Conservation (phyloP, 305 asterid genomes). For the Ilex paraguariensis region DNA sequence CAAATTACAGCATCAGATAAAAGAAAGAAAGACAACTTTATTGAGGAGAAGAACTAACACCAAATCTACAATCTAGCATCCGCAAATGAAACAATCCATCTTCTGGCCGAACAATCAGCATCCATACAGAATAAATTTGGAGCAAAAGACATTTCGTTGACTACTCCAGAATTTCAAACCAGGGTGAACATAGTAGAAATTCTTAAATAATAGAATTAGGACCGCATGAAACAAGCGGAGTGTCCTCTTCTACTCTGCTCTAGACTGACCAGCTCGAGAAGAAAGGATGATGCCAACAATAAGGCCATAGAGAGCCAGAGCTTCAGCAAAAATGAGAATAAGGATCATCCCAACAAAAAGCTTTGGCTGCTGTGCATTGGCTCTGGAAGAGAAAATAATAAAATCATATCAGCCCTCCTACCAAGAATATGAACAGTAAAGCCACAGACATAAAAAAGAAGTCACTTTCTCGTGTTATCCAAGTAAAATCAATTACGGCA, state of each 20-base stretch:
- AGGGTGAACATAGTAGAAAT: conserved; percentile 17
- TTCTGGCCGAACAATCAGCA: conserved; percentile 12
- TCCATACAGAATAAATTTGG: conserved; percentile 10
- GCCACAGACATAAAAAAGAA: neutral
- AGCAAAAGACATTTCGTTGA: conserved; percentile 19
- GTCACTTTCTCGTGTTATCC: too few relatives aligned
- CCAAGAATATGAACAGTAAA: neutral
- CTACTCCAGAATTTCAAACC: conserved; percentile 14
- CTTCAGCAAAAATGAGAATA: conserved; percentile 66
- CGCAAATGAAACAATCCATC: conserved; percentile 9
- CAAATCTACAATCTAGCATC: conserved; percentile 21
- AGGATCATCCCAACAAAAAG: conserved; percentile 82
- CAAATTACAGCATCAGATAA: conserved; percentile 13
- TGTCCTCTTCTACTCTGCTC: conserved; percentile 51
- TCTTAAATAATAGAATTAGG: conserved; percentile 3
- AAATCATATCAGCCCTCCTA: neutral
- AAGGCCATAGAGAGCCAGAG: conserved; percentile 68
- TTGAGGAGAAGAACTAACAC: conserved; percentile 17
- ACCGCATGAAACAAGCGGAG: conserved; percentile 11
- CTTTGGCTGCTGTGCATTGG: conserved; percentile 76
- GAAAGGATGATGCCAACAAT: conserved; percentile 78
- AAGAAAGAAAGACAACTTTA: conserved; percentile 18
- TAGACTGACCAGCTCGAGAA: conserved; percentile 78
- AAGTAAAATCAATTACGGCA: too few relatives aligned
- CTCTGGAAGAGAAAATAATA: conserved; percentile 32